phyloP scores from a whole-genome alignment of 192 early-diverging fungal species.

The Backusella parvicylindrica region DNA sequence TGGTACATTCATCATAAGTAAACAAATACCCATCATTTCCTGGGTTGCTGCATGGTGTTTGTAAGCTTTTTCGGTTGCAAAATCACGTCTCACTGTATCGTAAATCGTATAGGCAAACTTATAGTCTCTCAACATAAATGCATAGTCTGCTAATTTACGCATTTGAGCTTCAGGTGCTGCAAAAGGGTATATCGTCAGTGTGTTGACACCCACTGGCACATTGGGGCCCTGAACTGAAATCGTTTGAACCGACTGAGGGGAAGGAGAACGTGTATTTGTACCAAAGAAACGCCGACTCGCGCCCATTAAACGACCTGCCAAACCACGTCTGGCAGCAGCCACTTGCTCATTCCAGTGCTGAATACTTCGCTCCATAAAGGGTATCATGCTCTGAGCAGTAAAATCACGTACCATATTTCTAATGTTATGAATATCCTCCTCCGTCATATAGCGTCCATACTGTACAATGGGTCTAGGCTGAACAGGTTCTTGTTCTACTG shows the following conservation, averaged over 20 bases:
- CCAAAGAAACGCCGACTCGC: conserved; percentile 86
- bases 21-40: conserved; percentile 91
- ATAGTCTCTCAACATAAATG: conserved; percentile 96
- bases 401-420: conserved; percentile 53
- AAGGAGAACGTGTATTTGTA: conserved; percentile 39
- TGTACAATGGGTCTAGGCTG: conserved; percentile 22
- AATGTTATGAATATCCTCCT: conserved; percentile 51
- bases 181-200: conserved; percentile 50
- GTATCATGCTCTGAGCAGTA: conserved; percentile 73
- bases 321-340: conserved; percentile 77
- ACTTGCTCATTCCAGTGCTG: conserved; percentile 92
- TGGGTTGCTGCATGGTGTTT: conserved; percentile 74
- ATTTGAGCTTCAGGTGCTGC: conserved; percentile 89
- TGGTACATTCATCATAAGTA: conserved; percentile 57
- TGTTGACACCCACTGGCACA: conserved; percentile 28
- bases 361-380: conserved; percentile 86
- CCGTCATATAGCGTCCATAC: conserved; percentile 53
- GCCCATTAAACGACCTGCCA: conserved; percentile 87
- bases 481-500: not conserved
- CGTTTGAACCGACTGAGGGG: conserved; percentile 38
- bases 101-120: conserved; percentile 86
- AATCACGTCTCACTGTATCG: conserved; percentile 86
- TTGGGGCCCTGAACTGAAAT: conserved; percentile 34
- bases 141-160: conserved; percentile 90
- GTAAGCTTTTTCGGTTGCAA: conserved; percentile 73